Base-by-base conservation (phyloP, 129 eudicot species). In the Arctium minus region DNA sequence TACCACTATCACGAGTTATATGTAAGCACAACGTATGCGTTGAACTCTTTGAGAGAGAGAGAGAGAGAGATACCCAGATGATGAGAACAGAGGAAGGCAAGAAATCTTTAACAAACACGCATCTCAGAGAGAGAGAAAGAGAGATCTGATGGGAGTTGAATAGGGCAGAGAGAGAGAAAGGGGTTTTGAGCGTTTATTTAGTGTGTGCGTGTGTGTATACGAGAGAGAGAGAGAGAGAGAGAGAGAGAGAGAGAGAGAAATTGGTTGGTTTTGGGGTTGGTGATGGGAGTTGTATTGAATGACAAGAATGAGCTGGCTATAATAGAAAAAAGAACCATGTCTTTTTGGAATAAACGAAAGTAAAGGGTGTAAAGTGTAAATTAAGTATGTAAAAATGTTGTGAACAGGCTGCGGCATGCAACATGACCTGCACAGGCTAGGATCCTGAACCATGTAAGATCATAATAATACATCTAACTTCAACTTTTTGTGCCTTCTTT, bases 81-180 rank as follows among this genome's bases (percentile, higher is more conserved):
- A 80, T 53, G 83, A 87, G 64, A 81, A 84, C 62, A 32, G 88
- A 81, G 72, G 75, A 79, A 27, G 40, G 42, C 18, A 46, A 44
- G 78, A 79, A 60, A 80, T 46, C 82, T 83, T 83, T 72, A 88
- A 72, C 81, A 39, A 86, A 85, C 82, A 86, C 79, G 84, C 83
- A 86, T 81, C 89, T 90, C 70, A 65, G n/a, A 83, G 38, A 80
- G 8, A 18, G 80, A 35, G 40, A 48, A 71, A 40, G 33, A 0
- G 78, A 81, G 90, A 88, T 90, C 93, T 86, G 93, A 88, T 72
- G 78, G 77, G 84, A 70, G 87, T 83, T 76, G 87, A 85, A 85
- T 80, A 77, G 85, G 84, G 65, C 65, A 12, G 35, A 75, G 72
- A 73, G 40, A 71, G n/a, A 72, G 15, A 46, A 77, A 82, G 83